These are phyloP conservation scores for Carex kokanica DNA, from an alignment of 176 grass and related monocot genomes.

Conservation along the genomic window DNA sequence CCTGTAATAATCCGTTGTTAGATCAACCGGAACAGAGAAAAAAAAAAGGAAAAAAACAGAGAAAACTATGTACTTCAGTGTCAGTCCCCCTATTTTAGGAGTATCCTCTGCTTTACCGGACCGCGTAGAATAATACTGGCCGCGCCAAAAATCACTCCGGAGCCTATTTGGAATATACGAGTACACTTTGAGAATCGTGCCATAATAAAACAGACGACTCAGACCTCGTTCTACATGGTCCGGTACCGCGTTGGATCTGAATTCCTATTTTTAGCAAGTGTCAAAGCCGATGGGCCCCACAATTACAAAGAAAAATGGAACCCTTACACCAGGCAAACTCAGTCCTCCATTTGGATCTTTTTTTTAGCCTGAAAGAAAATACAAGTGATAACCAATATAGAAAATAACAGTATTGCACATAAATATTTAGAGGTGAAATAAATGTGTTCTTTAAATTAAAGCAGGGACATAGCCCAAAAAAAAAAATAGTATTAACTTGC, in stretches of 20 bases:
- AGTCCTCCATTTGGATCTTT: constrained; percentile 4
- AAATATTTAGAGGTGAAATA: background rate
- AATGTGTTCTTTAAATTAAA: background rate
- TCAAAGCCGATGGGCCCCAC: background rate
- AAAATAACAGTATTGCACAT: background rate
- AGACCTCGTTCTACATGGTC: too few species aligned
- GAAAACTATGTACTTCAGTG: background rate
- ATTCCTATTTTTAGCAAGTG: background rate
- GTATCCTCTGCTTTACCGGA: too few species aligned
- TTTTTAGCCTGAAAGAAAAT: background rate
- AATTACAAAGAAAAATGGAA: background rate
- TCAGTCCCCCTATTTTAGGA: background rate
- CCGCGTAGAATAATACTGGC: too few species aligned
- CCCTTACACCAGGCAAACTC: constrained; percentile 3
- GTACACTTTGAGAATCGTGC: too few species aligned
- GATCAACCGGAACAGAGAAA: background rate
- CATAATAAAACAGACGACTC: too few species aligned
- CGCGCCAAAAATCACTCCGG: too few species aligned
- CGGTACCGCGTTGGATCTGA: too few species aligned
- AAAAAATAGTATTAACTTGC: background rate
- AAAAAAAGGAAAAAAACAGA: background rate
- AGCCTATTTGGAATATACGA: too few species aligned
- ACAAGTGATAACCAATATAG: background rate
- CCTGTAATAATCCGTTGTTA: background rate
- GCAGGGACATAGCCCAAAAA: background rate